phyloP scores from a whole-genome alignment of 2,329 filamentous ascomycete species.

The Fusarium haematococcum region DNA sequence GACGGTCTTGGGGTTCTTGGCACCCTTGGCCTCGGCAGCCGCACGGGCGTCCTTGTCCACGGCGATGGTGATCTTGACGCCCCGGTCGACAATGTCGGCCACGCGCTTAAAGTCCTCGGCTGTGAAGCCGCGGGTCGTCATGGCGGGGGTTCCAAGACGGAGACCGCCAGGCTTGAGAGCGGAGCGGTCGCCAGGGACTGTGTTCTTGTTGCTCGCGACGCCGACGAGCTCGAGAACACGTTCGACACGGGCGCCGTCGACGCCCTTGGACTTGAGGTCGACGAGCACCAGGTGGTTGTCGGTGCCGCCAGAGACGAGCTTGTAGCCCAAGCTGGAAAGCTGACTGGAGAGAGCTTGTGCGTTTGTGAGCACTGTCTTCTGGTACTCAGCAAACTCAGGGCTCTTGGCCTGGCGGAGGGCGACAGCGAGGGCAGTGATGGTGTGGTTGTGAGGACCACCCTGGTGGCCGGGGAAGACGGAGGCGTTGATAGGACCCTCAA shows the following conservation, averaged over 20 bases:
- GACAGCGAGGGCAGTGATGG: conserved; percentile 92
- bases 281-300: conserved; percentile 95
- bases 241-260: conserved; percentile 90
- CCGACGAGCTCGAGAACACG: conserved; percentile 89
- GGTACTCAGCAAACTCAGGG: conserved; percentile 89
- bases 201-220: conserved; percentile 97
- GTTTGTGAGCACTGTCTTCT: conserved; percentile 86
- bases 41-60: conserved; percentile 77
- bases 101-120: conserved; percentile 87
- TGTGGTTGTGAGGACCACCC: conserved; percentile 97
- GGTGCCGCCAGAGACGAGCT: conserved; percentile 89
- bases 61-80: conserved; percentile 79
- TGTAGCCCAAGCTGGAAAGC: conserved; percentile 78
- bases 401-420: conserved; percentile 91
- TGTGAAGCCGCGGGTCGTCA: conserved; percentile 91
- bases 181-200: conserved; percentile 90
- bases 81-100: conserved; percentile 83
- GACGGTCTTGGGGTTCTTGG: conserved; percentile 72
- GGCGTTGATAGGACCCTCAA: conserved; percentile 91
- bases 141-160: conserved; percentile 91
- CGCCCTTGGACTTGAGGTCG: conserved; percentile 85
- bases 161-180: conserved; percentile 91
- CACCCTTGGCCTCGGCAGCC: conserved; percentile 71
- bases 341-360: conserved; percentile 83
- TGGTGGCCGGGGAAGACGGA: conserved; percentile 98